These are phyloP conservation scores for Conringia planisiliqua DNA, from an alignment of 345 rosid species.

Conservation along the genomic window DNA sequence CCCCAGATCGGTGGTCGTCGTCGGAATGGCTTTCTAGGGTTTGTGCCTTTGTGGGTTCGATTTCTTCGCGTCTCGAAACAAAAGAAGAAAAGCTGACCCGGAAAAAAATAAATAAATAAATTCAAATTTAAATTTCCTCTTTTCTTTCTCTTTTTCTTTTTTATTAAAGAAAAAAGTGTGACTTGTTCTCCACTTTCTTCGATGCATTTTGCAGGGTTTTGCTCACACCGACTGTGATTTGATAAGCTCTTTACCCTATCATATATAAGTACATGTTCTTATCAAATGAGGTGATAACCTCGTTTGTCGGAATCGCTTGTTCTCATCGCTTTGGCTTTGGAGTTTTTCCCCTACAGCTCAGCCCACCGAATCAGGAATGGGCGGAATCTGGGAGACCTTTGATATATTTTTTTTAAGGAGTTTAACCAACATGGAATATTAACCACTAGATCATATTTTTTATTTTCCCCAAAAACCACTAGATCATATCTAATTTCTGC, in stretches of 20 bases:
- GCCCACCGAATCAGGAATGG: conserved; percentile 3
- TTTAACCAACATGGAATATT: too few species aligned
- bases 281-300: conserved; percentile 13
- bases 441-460: too few species aligned
- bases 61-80: conserved; percentile 29
- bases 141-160: background rate
- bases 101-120: background rate
- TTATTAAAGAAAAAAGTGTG: conserved; percentile 19
- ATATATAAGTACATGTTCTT: rapidly evolving
- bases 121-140: conserved; percentile 4
- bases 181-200: conserved; percentile 44
- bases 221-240: conserved; percentile 24
- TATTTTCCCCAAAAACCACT: too few species aligned
- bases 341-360: conserved; percentile 1
- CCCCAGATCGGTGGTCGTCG: conserved; percentile 17
- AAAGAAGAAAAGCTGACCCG: conserved; percentile 28
- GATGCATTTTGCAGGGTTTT: conserved; percentile 38
- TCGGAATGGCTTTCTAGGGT: conserved; percentile 33
- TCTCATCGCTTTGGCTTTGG: conserved; percentile 1
- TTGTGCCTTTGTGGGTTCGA: background rate
- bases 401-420: too few species aligned
- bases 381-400: too few species aligned
- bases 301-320: conserved; percentile 15
- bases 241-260: background rate
- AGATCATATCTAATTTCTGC: too few species aligned